Evolutionary conservation across 768 basidiomycete genomes (phyloP).

Genomic region (Wakefieldia striispora): DNA sequence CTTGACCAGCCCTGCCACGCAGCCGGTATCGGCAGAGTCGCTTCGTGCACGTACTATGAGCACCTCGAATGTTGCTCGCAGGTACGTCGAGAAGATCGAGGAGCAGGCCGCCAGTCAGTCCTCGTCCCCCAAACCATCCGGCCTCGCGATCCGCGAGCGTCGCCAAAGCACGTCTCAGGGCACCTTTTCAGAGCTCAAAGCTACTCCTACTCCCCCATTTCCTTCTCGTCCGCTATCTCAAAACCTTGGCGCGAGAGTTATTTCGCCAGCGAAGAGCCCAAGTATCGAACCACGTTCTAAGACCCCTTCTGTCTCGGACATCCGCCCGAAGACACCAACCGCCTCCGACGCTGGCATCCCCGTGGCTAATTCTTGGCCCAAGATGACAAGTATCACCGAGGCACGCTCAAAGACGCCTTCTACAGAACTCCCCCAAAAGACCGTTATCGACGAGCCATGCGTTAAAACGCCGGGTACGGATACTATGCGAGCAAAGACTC

Average conservation of each 20-base stretch:
- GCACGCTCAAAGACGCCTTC: conserved; percentile 20
- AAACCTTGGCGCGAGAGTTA: conserved; percentile 12
- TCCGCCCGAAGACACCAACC: conserved; percentile 18
- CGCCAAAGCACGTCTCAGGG: conserved; percentile 48
- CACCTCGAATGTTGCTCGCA: conserved; percentile 34
- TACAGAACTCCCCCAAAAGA: conserved; percentile 10
- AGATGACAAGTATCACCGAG: conserved; percentile 12
- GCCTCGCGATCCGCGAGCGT: conserved; percentile 42
- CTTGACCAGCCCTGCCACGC: conserved; percentile 6
- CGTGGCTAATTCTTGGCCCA: conserved; percentile 11
- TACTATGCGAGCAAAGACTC: conserved; percentile 14
- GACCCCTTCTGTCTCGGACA: conserved; percentile 15
- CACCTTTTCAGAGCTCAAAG: conserved; percentile 16
- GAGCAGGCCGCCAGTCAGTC: conserved; percentile 34
- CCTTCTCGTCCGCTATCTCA: conserved; percentile 20
- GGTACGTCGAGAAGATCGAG: conserved; percentile 38
- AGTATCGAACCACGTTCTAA: conserved; percentile 22
- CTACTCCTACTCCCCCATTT: conserved; percentile 9
- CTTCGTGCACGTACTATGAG: conserved; percentile 33
- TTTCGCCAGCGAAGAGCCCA: conserved; percentile 12
- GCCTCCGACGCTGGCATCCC: conserved; percentile 24
- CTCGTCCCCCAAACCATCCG: conserved; percentile 26
- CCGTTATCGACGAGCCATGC: conserved; percentile 18
- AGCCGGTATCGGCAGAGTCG: conserved; percentile 10
- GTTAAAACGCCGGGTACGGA: conserved; percentile 20